A percentile compares a stretch with the other conserved stretches of the same genome.
phyloP scores from a whole-genome alignment of 2,329 filamentous ascomycete genomes.

The Pseudocercospora fuligena region DNA sequence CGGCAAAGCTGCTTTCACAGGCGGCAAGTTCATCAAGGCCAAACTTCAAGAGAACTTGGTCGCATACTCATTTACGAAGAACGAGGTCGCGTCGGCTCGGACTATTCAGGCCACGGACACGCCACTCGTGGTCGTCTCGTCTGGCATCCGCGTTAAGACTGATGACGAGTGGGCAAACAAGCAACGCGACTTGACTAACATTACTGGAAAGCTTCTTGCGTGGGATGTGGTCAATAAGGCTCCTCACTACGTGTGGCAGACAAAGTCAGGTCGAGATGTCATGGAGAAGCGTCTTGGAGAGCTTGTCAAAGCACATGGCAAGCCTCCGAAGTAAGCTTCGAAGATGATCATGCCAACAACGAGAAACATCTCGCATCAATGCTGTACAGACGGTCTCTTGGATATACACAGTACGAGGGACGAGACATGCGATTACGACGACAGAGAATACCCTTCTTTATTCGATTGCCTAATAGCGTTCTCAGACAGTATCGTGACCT shows the following conservation, averaged over 20 bases:
- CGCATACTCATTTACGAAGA: constrained; percentile 79
- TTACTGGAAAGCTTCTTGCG: constrained; percentile 76
- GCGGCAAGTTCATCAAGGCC: constrained; percentile 83
- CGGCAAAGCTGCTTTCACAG: constrained; percentile 77
- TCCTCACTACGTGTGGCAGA: constrained; percentile 85
- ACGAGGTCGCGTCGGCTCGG: constrained; percentile 77
- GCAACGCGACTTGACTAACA: constrained; percentile 79
- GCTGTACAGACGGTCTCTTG: neutral
- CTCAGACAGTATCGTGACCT: neutral
- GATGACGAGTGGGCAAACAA: constrained; percentile 78
- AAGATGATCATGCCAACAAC: neutral
- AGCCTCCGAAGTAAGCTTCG: constrained; percentile 10
- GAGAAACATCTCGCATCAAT: neutral
- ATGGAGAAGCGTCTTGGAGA: constrained; percentile 80
- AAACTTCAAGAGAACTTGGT: constrained; percentile 93
- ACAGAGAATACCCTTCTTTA: constrained; percentile 10
- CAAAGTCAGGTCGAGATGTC: constrained; percentile 69
- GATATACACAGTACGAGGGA: neutral
- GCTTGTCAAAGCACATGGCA: constrained; percentile 57
- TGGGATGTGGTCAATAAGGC: constrained; percentile 90
- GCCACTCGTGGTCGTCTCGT: constrained; percentile 81
- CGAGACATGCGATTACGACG: neutral
- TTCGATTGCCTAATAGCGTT: neutral
- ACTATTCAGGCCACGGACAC: constrained; percentile 78
- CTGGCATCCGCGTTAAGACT: constrained; percentile 69